These are phyloP conservation scores for Fusarium vanettenii DNA, from an alignment of 2,329 filamentous ascomycete species.

Conservation along the genomic window DNA sequence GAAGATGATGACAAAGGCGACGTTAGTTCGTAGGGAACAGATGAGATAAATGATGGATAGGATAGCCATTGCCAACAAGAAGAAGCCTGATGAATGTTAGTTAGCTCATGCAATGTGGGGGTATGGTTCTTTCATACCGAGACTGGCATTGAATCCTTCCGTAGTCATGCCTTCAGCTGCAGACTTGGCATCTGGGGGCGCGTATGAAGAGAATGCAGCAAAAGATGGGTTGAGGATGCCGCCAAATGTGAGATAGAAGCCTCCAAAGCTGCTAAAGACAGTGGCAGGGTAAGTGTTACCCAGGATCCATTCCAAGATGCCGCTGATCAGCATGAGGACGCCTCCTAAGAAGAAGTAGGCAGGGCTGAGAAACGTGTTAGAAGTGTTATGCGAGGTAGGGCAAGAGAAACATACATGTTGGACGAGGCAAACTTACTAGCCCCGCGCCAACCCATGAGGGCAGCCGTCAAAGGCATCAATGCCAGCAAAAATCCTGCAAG, in stretches of 20 bases:
- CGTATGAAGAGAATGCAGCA: slow-evolving; percentile 58
- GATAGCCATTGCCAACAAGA: slow-evolving; percentile 72
- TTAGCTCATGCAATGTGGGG: neutral
- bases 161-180: slow-evolving; percentile 56
- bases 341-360: slow-evolving; percentile 63
- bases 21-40: slow-evolving; percentile 76
- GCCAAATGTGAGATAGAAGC: slow-evolving; percentile 66
- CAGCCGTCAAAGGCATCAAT: slow-evolving; percentile 58
- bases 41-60: slow-evolving; percentile 74
- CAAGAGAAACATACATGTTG: slow-evolving; percentile 52
- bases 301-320: slow-evolving; percentile 64
- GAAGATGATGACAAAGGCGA: slow-evolving; percentile 79
- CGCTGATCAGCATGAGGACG: slow-evolving; percentile 60
- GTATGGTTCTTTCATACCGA: slow-evolving; percentile 52
- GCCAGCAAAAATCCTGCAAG: slow-evolving; percentile 62
- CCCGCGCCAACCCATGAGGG: slow-evolving; percentile 65
- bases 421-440: slow-evolving; percentile 58
- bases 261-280: slow-evolving; percentile 65
- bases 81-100: slow-evolving; percentile 57
- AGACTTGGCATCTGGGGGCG: slow-evolving; percentile 44
- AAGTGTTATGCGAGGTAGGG: too few species aligned
- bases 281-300: slow-evolving; percentile 70
- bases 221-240: slow-evolving; percentile 63
- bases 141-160: slow-evolving; percentile 62
- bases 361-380: slow-evolving; percentile 48